A percentile compares a stretch with the other conserved stretches of the same genome.
Evolutionary conservation across 768 basidiomycete species (phyloP).

Genomic region (Heimioporus sp.): DNA sequence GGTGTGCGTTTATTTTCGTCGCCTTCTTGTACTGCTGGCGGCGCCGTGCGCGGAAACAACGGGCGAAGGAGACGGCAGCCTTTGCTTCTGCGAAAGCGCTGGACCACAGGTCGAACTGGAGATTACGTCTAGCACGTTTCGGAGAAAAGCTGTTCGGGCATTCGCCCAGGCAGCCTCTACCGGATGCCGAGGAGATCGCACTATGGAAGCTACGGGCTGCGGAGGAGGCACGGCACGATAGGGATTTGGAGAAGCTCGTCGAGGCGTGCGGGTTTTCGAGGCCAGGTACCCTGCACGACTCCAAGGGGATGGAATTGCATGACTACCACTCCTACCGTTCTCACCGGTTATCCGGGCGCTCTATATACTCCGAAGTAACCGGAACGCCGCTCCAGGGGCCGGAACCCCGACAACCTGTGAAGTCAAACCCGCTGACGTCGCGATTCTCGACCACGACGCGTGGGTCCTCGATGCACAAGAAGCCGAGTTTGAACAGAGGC

Average conservation of each 20-base stretch:
- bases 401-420: conserved; percentile 73
- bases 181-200: conserved; percentile 45
- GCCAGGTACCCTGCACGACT: conserved; percentile 34
- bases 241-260: conserved; percentile 51
- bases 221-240: conserved; percentile 49
- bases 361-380: conserved; percentile 69
- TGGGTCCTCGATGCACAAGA: conserved; percentile 35
- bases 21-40: conserved; percentile 68
- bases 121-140: conserved; percentile 51
- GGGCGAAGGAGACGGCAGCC: conserved; percentile 60
- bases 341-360: conserved; percentile 43
- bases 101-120: conserved; percentile 50
- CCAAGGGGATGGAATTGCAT: conserved; percentile 22
- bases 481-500: conserved; percentile 28
- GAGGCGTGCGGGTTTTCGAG: conserved; percentile 47
- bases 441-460: conserved; percentile 49
- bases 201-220: conserved; percentile 49
- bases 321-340: conserved; percentile 25
- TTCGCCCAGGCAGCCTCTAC: conserved; percentile 23
- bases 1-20: conserved; percentile 76
- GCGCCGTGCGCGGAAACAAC: conserved; percentile 63
- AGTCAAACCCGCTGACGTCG: conserved; percentile 42
- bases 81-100: conserved; percentile 64
- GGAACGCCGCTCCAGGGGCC: conserved; percentile 59
- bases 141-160: conserved; percentile 60